Evolutionary conservation across 2,329 filamentous ascomycete genomes (phyloP).

Genomic region (Scleromitrula shiraiana): DNA sequence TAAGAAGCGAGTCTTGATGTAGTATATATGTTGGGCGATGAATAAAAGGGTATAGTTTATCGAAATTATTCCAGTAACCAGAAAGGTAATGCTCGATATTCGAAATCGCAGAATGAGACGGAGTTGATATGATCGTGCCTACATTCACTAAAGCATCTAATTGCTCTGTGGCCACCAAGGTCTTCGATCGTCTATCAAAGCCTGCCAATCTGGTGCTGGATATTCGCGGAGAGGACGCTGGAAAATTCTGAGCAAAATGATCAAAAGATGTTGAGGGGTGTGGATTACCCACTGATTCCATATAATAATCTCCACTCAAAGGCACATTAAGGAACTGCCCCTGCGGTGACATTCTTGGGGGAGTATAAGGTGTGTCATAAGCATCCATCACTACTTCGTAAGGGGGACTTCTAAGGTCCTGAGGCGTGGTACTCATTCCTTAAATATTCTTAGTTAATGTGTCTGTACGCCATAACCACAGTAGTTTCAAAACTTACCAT

Average conservation of each 20-base stretch:
- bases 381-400: slow-evolving; percentile 21
- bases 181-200: slow-evolving; percentile 20
- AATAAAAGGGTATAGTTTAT: slow-evolving; percentile 23
- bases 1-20: slow-evolving; percentile 19
- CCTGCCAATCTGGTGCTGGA: slow-evolving; percentile 23
- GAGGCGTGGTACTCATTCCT: slow-evolving; percentile 14
- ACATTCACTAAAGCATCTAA: slow-evolving; percentile 14
- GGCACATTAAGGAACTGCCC: slow-evolving; percentile 25
- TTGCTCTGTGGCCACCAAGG: slow-evolving; percentile 16
- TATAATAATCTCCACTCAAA: slow-evolving; percentile 20
- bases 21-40: slow-evolving; percentile 24
- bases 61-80: slow-evolving; percentile 25
- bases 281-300: slow-evolving; percentile 31
- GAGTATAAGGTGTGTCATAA: slow-evolving; percentile 22
- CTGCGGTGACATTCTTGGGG: slow-evolving; percentile 22
- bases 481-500: slow-evolving; percentile 9
- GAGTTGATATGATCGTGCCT: slow-evolving; percentile 9
- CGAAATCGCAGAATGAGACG: slow-evolving; percentile 12
- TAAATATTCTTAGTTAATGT: no score
- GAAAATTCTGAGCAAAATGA: slow-evolving; percentile 25
- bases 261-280: slow-evolving; percentile 26
- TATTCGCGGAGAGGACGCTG: slow-evolving; percentile 25
- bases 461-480: no score
- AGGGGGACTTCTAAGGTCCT: slow-evolving; percentile 21
- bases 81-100: slow-evolving; percentile 23